Conservation (phyloP, 768 basidiomycete species). For the Mycena pura region DNA sequence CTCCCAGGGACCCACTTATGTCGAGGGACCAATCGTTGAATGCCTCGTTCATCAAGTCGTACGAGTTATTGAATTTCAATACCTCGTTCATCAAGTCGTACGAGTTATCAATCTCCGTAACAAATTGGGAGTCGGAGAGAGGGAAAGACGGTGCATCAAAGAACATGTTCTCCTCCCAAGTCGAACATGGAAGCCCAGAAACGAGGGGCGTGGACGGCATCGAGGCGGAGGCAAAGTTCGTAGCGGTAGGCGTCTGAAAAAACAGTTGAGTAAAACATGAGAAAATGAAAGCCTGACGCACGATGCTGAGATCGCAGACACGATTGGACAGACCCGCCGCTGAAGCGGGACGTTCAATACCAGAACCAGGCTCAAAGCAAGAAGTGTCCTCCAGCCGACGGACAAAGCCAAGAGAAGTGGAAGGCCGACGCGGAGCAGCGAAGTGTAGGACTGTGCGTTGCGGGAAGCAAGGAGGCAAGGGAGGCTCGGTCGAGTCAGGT, state of each 20-base stretch:
- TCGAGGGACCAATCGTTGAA: slow-evolving; percentile 4
- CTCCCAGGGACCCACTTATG: background rate
- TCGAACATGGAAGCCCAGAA: background rate
- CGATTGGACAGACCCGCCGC: slow-evolving; percentile 27
- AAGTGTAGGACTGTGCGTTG: slow-evolving; percentile 31
- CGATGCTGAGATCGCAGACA: slow-evolving; percentile 37
- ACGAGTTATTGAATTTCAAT: no score
- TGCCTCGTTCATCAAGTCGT: background rate
- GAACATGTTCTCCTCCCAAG: no score
- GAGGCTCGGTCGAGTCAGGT: slow-evolving; percentile 17
- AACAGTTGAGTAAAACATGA: background rate
- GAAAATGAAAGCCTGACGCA: slow-evolving; percentile 23
- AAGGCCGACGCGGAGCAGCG: slow-evolving; percentile 38
- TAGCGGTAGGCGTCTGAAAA: slow-evolving; percentile 35
- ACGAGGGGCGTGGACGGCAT: slow-evolving; percentile 12
- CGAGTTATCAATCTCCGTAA: background rate
- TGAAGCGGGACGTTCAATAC: slow-evolving; percentile 31
- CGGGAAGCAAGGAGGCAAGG: slow-evolving; percentile 32
- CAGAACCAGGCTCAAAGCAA: slow-evolving; percentile 15
- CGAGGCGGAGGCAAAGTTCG: slow-evolving; percentile 27
- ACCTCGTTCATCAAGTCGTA: background rate
- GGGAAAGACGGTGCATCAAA: no score
- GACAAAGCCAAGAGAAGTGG: slow-evolving; percentile 40
- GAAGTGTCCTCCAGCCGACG: slow-evolving; percentile 6
- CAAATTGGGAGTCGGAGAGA: background rate